Conservation (phyloP, 345 rosid genomes). For the Hevea brasiliensis region DNA sequence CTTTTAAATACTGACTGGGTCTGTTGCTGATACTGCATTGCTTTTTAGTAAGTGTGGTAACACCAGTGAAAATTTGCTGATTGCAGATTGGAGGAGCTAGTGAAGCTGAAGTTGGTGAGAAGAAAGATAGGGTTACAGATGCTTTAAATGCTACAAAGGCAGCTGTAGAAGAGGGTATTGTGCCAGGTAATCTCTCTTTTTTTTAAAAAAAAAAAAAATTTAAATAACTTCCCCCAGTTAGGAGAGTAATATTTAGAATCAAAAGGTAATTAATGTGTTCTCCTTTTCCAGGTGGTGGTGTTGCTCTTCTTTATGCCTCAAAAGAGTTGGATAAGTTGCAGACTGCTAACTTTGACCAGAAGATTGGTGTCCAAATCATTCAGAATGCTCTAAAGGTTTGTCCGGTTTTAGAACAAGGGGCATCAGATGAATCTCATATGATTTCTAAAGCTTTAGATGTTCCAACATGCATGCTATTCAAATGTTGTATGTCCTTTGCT, state of each 20-base stretch:
- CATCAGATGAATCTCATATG: not conserved
- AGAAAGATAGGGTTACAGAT: constrained; percentile 94
- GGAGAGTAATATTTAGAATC: not conserved
- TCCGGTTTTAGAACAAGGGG: not conserved
- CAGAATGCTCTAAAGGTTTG: constrained; percentile 93
- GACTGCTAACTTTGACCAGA: constrained; percentile 91
- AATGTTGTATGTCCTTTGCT: not conserved
- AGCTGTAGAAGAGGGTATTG: constrained; percentile 99
- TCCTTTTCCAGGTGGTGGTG: constrained; percentile 75
- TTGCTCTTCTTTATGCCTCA: constrained; percentile 87
- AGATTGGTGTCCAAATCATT: constrained; percentile 89
- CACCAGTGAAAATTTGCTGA: constrained; percentile 5
- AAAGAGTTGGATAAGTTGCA: constrained; percentile 81
- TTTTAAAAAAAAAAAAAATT: no score
- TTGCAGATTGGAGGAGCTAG: constrained; percentile 97
- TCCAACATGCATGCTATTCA: not conserved
- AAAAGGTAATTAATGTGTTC: not conserved
- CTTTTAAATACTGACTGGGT: not conserved
- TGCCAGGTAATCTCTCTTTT: constrained; percentile 55
- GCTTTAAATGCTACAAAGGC: constrained; percentile 98
- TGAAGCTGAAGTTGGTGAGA: constrained; percentile 88
- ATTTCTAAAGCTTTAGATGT: not conserved
- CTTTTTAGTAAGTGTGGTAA: not conserved
- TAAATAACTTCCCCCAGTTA: not conserved
- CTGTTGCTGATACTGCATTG: not conserved